Evolutionary conservation across 768 basidiomycete species (phyloP), one percentile per base, ranked within the genome.

Genomic region (Amanita jacksonii): DNA sequence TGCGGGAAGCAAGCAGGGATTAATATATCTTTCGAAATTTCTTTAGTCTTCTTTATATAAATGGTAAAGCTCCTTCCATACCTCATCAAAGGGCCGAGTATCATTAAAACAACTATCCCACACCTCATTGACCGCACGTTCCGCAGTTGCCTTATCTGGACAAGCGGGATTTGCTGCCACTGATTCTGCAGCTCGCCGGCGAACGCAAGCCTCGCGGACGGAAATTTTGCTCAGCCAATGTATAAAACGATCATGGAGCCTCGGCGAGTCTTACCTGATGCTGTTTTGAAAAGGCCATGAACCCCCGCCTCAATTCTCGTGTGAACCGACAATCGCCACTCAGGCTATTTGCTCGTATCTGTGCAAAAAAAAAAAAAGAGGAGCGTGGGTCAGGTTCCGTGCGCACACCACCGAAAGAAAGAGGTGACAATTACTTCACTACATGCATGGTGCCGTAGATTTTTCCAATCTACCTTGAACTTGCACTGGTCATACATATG

Each of bases 21-120:
- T 52, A 57, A 44, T 55, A 55, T 28, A 57, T 54, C 54, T 42
- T 31, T 36, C 6, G 38, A 28, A 12, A 30, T 18, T 10, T 5
- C 3, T 15, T 40, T 10, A 39, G 24, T 27, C 5, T 18, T 28
- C 25, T 1, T 40, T 4, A 28, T 8, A 28, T 13, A 10, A 18
- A 0, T 19, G n/a, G n/a, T n/a, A n/a, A 33, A 8, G 13, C 13
- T 32, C 4, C 4, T 4, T 12, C 12, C 58, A 43, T 53, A 89
- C 90, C 82, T 98, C 93, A 60, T 99, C 96, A 60, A 97, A 99
- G 7, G 96, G 94, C 50, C 94, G 66, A 5, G 93, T 97, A 59
- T 98, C 96, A 28, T 75, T 81, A 63, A 88, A 92, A 61, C 94
- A 99, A 52, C 88, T 91, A 56, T 91, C 91, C 85, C 88, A 99